Evolutionary conservation across 495 filamentous ascomycete species (phyloP), one percentile per base, ranked within the genome.

Genomic region (Hyaloscypha hepaticicola): DNA sequence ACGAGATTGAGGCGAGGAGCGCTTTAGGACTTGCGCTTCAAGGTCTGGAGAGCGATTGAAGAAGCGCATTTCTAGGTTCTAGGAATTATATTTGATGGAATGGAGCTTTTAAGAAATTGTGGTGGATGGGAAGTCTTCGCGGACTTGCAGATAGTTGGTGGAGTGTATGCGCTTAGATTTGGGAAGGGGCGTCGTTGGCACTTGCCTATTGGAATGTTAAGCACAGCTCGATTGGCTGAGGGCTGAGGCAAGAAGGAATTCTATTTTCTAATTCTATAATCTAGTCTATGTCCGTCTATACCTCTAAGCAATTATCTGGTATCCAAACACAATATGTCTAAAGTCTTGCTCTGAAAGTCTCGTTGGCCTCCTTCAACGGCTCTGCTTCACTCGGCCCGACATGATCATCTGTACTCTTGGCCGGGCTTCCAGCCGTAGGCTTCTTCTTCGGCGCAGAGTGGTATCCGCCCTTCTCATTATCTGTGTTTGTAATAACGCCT

Each of bases 371-470:
- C 62, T 70, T 70, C 66, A 76, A 52, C 25, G 55, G 56, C n/a
- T 56, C 61, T 12, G 62, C 70, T 59, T 74, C 70, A 34, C 70
- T 71, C 16, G 68, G 67, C 6, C 58, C 68, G 19, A 66, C 24
- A 26, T 66, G 63, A 48, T 63, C 60, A 66, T 69, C 56, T 3
- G 67, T 64, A 60, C 64, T 70, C 53, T 76, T 75, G 34, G 66
- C 66, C 1, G 79, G 75, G 25, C 76, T 77, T 27, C 78, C 80
- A 21, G 81, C 72, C 1, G 65, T 71, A 49, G 78, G 66, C 63
- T 77, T 83, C 80, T 86, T 87, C 79, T 85, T 85, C 16, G 85
- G 83, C 22, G 84, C 84, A 33, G 83, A 81, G 51, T 76, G 60
- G 68, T 87, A 87, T 4, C 83, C 84, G 41, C 81, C 82, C 57